Conservation (phyloP, 805 yeast species). For the Priceomyces carsonii region DNA sequence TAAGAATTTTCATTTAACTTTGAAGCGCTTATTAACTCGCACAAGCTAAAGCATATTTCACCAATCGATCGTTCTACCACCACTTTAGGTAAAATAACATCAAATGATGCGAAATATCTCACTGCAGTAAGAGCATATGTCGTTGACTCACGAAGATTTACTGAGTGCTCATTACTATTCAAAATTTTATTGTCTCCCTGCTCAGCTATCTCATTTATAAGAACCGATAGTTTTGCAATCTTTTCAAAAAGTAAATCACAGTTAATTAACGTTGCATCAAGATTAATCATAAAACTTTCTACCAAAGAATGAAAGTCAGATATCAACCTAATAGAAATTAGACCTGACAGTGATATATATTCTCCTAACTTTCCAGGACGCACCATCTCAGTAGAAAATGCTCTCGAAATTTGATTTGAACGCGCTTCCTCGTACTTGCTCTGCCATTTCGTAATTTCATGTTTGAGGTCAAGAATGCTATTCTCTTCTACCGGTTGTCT, state of each 20-base stretch:
- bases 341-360: constrained; percentile 41
- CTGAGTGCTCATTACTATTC: constrained; percentile 40
- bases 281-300: constrained; percentile 43
- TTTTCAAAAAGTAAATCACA: constrained; percentile 49
- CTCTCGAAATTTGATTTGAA: constrained; percentile 24
- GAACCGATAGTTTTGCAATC: constrained; percentile 49
- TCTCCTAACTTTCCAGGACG: constrained; percentile 25
- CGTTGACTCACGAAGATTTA: constrained; percentile 61
- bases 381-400: constrained; percentile 18
- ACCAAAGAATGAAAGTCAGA: constrained; percentile 48
- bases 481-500: constrained; percentile 12
- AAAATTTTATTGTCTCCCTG: constrained; percentile 26
- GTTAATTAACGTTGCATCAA: constrained; percentile 27
- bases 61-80: constrained; percentile 75
- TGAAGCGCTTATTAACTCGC: constrained; percentile 57
- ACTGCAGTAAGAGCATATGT: constrained; percentile 77
- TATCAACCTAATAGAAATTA: constrained; percentile 46
- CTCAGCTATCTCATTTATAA: constrained; percentile 43
- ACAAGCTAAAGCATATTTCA: constrained; percentile 67
- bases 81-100: constrained; percentile 64
- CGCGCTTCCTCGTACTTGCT: constrained; percentile 51
- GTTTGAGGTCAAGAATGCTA: constrained; percentile 13
- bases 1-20: constrained; percentile 36
- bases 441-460: constrained; percentile 50
- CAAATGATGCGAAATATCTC: constrained; percentile 67